Base-by-base conservation (phyloP, 768 basidiomycete species). In the Suillus lakei region DNA sequence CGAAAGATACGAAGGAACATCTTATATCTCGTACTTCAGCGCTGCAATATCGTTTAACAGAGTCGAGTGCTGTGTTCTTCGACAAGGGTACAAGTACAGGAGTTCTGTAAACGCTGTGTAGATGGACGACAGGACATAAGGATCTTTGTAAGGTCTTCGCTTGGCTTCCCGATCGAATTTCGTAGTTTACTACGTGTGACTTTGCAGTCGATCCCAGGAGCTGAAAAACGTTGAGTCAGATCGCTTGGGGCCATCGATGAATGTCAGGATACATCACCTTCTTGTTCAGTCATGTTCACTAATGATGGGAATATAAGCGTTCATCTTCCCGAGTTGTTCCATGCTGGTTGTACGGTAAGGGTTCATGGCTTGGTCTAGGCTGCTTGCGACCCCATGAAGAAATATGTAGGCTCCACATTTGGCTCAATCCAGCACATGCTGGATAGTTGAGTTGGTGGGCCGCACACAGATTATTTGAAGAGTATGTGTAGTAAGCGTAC, bases 1-100 rank as follows among this genome's bases (percentile, higher is more conserved):
- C 79, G 3, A 66, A 58, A 13, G 73, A 72, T 73, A 41, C 77
- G 66, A 34, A 64, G 23, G 59, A 77, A 82, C 66, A 82, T 74
- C 39, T 70, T 18, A 82, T 90, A 43, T 77, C 85, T 4, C 81
- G 91, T 61, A 82, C 79, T 59, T 73, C 79, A 1, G 90, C 91
- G 0, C 66, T 92, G 10, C 91, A 93, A 65, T 95, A 93, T 73
- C 81, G 87, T 55, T 76, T 94, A 66, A 86, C 87, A 16, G 93
- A 93, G 67, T 75, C 78, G 9, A 84, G 88, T 3, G 85, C 86
- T 2, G 76, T 85, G 0, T 93, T 89, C 78, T 94, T 95, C 71
- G 85, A 89, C 64, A 85, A 88, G 66, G 92, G 92, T 5, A 93
- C 87, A 16, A 86, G 87, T 16, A 82, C 81, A 38, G 88, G 85